Base-by-base conservation (phyloP, 2,329 filamentous ascomycete genomes). In the Tolypocladium inflatum region DNA sequence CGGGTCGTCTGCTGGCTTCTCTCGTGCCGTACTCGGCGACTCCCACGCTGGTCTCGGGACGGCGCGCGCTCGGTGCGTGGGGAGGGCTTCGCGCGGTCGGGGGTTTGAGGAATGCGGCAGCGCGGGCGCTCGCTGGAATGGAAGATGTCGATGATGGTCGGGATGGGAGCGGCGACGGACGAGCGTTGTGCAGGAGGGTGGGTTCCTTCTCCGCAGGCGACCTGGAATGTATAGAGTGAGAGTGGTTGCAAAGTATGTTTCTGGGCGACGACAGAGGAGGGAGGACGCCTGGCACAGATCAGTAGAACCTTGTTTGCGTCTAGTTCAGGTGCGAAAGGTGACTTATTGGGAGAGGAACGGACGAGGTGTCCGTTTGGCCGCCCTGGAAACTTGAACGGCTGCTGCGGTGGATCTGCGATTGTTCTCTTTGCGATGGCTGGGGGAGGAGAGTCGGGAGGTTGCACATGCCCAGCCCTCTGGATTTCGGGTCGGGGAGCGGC, bases 401-500 rank as follows among this genome's bases (percentile, higher is more conserved):
- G 10, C 19, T 21, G 38, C 48, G 26, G 48, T 51, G 48, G 48
- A 35, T 51, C 30, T 21, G 48, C 48, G 19, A n/a, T 15, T 30
- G 15, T 19, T 38, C 38, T 21, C 37, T 45, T n/a, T 48, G 56
- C 41, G 52, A 58, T 55, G 56, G 56, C 56, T 58, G 56, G 56
- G 56, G 35, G 41, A 41, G 33, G 21, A 26, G 7, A 7, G 30
- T 11, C 19, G 8, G 10, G 4, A 7, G 39, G 37, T 37, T 5
- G 39, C 33, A 33, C 33, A 37, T 57, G 21, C 56, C 50, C 55
- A 54, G 43, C 39, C 50, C 38, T 54, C 41, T 54, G 55, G 53
- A 54, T 61, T 64, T 59, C 57, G 41, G 52, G 55, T 41, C 39
- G 54, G 54, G 39, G 54, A 50, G 41, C 26, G 51, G 42, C 53